A percentile compares a stretch with the other conserved stretches of the same genome.
These are phyloP conservation scores for Coniochaeta sp. DNA, from an alignment of 2,329 filamentous ascomycete genomes.

Conservation along the genomic window DNA sequence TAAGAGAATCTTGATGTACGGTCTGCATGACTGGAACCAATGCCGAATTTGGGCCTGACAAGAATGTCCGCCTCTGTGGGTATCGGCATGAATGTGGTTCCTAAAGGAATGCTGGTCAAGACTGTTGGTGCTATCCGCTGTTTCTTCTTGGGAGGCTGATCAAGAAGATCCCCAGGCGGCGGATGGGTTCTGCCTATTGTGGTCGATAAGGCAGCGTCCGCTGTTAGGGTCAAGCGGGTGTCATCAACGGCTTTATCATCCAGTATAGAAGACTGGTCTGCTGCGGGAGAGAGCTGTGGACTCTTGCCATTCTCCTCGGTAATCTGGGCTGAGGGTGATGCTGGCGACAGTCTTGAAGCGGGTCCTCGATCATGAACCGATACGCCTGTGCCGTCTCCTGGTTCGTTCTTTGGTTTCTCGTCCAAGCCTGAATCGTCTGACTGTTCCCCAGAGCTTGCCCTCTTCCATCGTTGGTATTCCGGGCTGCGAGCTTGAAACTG, in stretches of 20 bases:
- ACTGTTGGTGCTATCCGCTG: constrained; percentile 21
- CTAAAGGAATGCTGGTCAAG: constrained; percentile 13
- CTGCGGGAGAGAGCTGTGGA: neutral
- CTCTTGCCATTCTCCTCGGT: neutral
- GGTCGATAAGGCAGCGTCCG: neutral
- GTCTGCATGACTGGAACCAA: neutral
- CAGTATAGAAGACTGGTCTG: neutral
- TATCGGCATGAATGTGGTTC: constrained; percentile 3
- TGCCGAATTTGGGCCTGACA: neutral
- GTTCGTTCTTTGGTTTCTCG: constrained; percentile 3
- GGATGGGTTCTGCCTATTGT: neutral
- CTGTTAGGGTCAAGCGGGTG: neutral
- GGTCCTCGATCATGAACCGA: neutral
- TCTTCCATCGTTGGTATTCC: constrained; percentile 32
- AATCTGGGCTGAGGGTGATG: neutral
- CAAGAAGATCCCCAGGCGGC: neutral
- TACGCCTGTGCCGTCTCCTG: neutral
- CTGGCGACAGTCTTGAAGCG: neutral
- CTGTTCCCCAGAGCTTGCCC: constrained; percentile 7
- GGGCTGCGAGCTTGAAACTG: constrained; percentile 45
- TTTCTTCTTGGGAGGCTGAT: constrained; percentile 15
- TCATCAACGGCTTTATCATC: too few species aligned
- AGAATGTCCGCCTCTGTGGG: constrained; percentile 4
- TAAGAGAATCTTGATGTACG: neutral
- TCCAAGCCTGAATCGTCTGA: constrained; percentile 13